These are phyloP conservation scores for Gentiana dahurica DNA, from an alignment of 257 asterid species.

Conservation along the genomic window DNA sequence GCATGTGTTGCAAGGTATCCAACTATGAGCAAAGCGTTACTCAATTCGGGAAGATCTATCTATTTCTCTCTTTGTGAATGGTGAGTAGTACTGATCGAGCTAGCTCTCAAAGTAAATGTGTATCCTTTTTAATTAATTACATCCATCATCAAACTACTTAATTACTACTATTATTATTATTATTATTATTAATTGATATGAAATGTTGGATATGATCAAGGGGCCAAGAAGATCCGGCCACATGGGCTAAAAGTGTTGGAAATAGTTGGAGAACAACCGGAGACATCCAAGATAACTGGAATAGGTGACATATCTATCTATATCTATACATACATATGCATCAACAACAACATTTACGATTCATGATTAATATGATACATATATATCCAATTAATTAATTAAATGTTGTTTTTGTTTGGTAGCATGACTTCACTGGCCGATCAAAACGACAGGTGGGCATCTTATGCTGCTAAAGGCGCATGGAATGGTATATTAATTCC, in stretches of 20 bases:
- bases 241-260: slow-evolving; percentile 75
- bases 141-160: neutral
- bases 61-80: slow-evolving; percentile 90
- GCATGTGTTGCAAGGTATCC: slow-evolving; percentile 37
- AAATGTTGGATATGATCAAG: slow-evolving; percentile 14
- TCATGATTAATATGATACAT: no score
- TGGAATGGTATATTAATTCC: slow-evolving; percentile 60
- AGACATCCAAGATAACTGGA: slow-evolving; percentile 73
- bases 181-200: no score
- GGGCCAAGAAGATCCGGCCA: slow-evolving; percentile 93
- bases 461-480: slow-evolving; percentile 85
- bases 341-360: neutral
- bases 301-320: slow-evolving; percentile 26
- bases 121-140: neutral
- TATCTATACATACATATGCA: neutral
- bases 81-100: slow-evolving; percentile 23
- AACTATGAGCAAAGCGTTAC: slow-evolving; percentile 69
- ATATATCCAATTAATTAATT: no score
- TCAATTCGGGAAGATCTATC: slow-evolving; percentile 76
- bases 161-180: no score
- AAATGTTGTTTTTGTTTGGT: neutral
- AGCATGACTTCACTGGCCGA: slow-evolving; percentile 89
- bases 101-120: no score
- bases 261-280: slow-evolving; percentile 98
- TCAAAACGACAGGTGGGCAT: slow-evolving; percentile 74